These are phyloP conservation scores for Theobroma grandiflorum DNA, from an alignment of 441 rosid genomes.

Conservation along the genomic window DNA sequence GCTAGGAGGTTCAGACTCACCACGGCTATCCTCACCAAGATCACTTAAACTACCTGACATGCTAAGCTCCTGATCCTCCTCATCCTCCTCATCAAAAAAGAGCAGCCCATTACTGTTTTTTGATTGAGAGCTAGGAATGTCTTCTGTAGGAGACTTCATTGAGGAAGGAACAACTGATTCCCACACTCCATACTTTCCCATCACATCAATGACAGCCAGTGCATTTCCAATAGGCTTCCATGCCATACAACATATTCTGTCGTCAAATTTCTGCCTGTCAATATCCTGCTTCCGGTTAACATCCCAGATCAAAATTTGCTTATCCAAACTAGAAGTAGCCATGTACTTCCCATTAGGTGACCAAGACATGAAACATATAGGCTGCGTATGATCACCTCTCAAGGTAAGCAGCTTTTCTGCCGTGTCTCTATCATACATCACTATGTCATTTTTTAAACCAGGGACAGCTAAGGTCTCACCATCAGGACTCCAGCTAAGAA, in stretches of 20 bases:
- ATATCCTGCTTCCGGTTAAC: conserved; percentile 83
- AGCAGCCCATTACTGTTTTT: conserved; percentile 77
- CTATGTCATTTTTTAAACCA: conserved; percentile 85
- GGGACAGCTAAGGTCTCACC: conserved; percentile 90
- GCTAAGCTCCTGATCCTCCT: conserved; percentile 65
- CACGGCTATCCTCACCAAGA: conserved; percentile 60
- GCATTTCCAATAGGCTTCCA: conserved; percentile 94
- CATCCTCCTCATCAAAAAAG: conserved; percentile 78
- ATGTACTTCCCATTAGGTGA: conserved; percentile 95
- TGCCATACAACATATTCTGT: conserved; percentile 77
- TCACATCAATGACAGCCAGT: conserved; percentile 83
- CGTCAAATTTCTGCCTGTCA: conserved; percentile 83
- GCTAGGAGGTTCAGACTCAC: conserved; percentile 64
- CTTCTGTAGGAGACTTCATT: conserved; percentile 87
- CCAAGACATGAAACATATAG: conserved; percentile 81
- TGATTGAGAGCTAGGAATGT: conserved; percentile 60
- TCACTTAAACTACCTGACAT: conserved; percentile 74
- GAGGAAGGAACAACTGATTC: conserved; percentile 91
- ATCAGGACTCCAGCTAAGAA: conserved; percentile 92
- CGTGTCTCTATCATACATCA: conserved; percentile 91
- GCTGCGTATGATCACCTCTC: conserved; percentile 80
- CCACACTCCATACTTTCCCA: conserved; percentile 88
- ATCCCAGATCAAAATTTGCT: conserved; percentile 91
- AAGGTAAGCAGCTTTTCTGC: conserved; percentile 84
- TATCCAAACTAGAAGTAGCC: conserved; percentile 90